Evolutionary conservation across 306 rosid genomes (phyloP).

Genomic region (Vigna trinervia): DNA sequence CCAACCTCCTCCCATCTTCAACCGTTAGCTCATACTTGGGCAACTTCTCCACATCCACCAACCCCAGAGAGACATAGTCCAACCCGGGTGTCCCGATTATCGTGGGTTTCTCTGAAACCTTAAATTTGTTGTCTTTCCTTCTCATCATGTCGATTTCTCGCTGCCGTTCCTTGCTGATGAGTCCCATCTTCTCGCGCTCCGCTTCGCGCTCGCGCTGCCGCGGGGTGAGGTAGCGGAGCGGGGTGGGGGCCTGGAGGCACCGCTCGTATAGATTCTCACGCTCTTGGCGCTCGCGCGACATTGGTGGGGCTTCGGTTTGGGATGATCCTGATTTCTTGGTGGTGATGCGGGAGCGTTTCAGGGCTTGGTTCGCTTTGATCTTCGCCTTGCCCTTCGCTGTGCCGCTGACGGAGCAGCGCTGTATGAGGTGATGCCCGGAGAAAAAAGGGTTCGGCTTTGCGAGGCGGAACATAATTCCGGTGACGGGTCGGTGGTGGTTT

Average conservation of each 20-base stretch:
- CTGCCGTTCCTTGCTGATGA: constrained; percentile 81
- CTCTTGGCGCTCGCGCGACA: constrained; percentile 58
- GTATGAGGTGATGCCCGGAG: constrained; percentile 42
- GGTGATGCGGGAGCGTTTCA: constrained; percentile 49
- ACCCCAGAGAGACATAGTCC: constrained; percentile 71
- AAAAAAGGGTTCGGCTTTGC: constrained; percentile 40
- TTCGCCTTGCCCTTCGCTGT: constrained; percentile 59
- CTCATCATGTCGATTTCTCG: constrained; percentile 75
- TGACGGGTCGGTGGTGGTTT: constrained; percentile 23
- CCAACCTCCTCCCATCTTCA: constrained; percentile 83
- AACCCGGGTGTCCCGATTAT: constrained; percentile 77
- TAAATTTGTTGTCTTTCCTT: constrained; percentile 50
- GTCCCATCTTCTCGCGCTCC: constrained; percentile 76
- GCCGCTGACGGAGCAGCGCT: constrained; percentile 51
- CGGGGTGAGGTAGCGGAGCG: constrained; percentile 58
- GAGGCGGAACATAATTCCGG: constrained; percentile 45
- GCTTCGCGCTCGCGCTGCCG: constrained; percentile 68
- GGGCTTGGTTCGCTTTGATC: constrained; percentile 49
- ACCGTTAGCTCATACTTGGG: constrained; percentile 72
- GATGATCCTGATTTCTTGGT: constrained; percentile 45
- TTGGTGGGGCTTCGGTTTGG: constrained; percentile 42
- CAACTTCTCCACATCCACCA: constrained; percentile 81
- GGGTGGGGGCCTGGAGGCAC: constrained; percentile 80
- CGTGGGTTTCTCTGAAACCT: constrained; percentile 64
- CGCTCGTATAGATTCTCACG: constrained; percentile 63